Evolutionary conservation across 1,139 yeast genomes (phyloP).

Genomic region (Taiozyma sp.): DNA sequence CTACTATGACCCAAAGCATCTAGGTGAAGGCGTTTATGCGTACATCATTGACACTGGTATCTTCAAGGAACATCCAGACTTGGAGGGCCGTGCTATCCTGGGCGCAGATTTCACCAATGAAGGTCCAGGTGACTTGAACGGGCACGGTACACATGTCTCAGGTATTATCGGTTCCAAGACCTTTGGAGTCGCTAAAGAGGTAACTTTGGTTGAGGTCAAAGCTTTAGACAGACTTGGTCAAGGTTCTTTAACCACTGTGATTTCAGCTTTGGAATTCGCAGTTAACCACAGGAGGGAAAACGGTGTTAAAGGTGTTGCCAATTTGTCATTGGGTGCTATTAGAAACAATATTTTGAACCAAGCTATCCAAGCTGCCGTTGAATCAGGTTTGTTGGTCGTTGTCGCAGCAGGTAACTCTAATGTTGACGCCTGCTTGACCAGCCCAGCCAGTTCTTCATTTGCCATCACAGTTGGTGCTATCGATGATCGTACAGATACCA

Average conservation of each 20-base stretch:
- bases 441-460: constrained; percentile 71
- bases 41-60: constrained; percentile 73
- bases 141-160: constrained; percentile 85
- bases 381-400: constrained; percentile 72
- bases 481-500: constrained; percentile 61
- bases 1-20: constrained; percentile 34
- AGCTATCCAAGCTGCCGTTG: constrained; percentile 68
- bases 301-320: constrained; percentile 57
- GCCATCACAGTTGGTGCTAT: constrained; percentile 87
- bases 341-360: constrained; percentile 61
- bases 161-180: constrained; percentile 74
- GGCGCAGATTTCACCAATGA: constrained; percentile 57
- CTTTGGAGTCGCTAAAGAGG: constrained; percentile 75
- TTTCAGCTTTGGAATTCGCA: constrained; percentile 69
- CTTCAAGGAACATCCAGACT: constrained; percentile 48
- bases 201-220: constrained; percentile 62
- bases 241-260: constrained; percentile 64
- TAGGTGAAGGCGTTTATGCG: constrained; percentile 49
- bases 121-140: constrained; percentile 61
- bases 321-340: constrained; percentile 73
- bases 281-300: constrained; percentile 49
- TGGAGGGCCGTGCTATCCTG: constrained; percentile 47
- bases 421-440: constrained; percentile 68
- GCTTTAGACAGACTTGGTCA: constrained; percentile 61
- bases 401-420: constrained; percentile 89